Percentiles rank a stretch among this genome's conserved stretches.
phyloP scores from a whole-genome alignment of 1,284 basidiomycete species.

The Irpex lacteus region DNA sequence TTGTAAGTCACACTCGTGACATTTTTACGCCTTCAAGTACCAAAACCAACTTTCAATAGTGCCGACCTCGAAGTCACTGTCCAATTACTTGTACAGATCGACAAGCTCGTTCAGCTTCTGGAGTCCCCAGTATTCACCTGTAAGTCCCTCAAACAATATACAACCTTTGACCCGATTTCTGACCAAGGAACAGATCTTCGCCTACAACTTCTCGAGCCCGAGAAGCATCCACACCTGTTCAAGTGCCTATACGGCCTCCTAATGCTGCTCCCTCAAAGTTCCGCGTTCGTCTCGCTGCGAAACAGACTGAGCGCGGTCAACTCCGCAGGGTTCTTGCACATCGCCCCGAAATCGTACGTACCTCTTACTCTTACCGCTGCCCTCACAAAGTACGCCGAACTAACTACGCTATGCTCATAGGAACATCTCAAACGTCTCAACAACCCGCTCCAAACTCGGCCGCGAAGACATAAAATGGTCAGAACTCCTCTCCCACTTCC shows the following conservation, averaged over 20 bases:
- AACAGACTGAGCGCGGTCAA: slow-evolving; percentile 95
- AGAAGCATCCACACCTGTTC: slow-evolving; percentile 94
- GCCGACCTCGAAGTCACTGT: slow-evolving; percentile 98
- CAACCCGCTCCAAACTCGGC: slow-evolving; percentile 71
- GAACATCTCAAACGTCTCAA: slow-evolving; percentile 32
- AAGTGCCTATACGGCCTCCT: slow-evolving; percentile 97
- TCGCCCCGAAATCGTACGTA: slow-evolving; percentile 73
- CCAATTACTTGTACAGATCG: slow-evolving; percentile 91
- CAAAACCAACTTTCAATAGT: too few species aligned
- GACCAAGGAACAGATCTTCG: slow-evolving; percentile 74
- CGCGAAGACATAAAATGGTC: slow-evolving; percentile 94
- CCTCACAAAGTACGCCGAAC: background rate
- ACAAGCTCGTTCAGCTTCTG: slow-evolving; percentile 97
- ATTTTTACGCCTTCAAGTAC: too few species aligned
- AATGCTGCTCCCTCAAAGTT: slow-evolving; percentile 97
- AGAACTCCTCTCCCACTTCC: slow-evolving; percentile 85
- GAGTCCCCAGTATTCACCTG: slow-evolving; percentile 99
- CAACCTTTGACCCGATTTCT: too few species aligned
- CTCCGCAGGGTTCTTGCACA: slow-evolving; percentile 90
- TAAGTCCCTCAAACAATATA: slow-evolving; percentile 34
- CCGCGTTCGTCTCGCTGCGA: slow-evolving; percentile 92
- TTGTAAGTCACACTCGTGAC: too few species aligned
- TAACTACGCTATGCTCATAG: slow-evolving; percentile 5
- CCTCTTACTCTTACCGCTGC: background rate
- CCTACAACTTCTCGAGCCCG: slow-evolving; percentile 94